Evolutionary conservation across 2,329 filamentous ascomycete genomes (phyloP), one percentile per base, ranked within the genome.

Genomic region (Celoporthe dispersa): DNA sequence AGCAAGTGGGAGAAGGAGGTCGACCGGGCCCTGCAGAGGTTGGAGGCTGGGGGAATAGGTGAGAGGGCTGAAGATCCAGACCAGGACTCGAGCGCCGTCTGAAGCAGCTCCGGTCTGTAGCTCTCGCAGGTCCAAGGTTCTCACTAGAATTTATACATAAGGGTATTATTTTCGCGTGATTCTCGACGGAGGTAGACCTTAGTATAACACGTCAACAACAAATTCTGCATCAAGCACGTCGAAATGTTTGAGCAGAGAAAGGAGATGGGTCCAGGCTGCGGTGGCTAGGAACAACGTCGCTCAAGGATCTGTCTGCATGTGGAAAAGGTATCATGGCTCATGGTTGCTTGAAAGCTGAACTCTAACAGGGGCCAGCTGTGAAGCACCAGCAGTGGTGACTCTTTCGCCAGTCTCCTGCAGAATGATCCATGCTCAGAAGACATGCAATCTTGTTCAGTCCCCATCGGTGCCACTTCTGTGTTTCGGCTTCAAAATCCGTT

Each of bases 1-100:
- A 94, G 92, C 78, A 85, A 93, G 74, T 97, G 93, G 93, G 86
- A 93, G 1, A 80, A 84, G 68, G 90, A 95, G 80, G 92, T 94
- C 37, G 53, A 57, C 14, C 53, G 14, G 28, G 92, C 92, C 0
- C 90, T 94, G 77, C 85, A 87, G 68, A 85, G 93, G 70, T 89
- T 95, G 83, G 91, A 94, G 75, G 79, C 81, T 8, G 81, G 74
- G 7, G 75, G 74, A 12, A 70, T 70, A 16, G 70, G 70, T 5
- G 31, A 39, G 16, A 48, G 64, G 3, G 48, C 28, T 22, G 70
- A 59, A 31, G 70, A 35, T 37, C 14, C 31, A 37, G n/a, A 51
- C 1, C 60, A 59, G 11, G 65, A 64, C 25, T 59, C 44, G 12
- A n/a, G 39, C n/a, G 63, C 25, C 1, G 39, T 59, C 41, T 71